A percentile compares a stretch with the other conserved stretches of the same genome.
phyloP scores from a whole-genome alignment of 179 eudicot species.

The Drosera spatulata region DNA sequence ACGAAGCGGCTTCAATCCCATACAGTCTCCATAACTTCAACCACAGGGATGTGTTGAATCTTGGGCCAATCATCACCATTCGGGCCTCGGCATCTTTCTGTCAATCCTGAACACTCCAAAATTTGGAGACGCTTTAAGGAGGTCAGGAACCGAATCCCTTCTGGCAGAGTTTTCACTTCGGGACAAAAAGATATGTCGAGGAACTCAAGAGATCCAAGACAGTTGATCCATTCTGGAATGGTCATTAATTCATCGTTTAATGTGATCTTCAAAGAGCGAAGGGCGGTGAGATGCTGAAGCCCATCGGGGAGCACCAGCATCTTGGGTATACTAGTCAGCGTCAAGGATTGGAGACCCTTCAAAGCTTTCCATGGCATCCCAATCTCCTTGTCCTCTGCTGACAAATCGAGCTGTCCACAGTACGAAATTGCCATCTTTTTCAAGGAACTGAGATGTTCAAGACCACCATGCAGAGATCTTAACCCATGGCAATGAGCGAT shows the following conservation, averaged over 20 bases:
- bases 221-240: constrained; percentile 15
- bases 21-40: not conserved
- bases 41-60: not conserved
- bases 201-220: constrained; percentile 17
- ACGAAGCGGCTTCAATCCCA: no score
- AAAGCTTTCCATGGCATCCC: constrained; percentile 16
- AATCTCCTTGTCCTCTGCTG: not conserved
- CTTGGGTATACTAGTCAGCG: not conserved
- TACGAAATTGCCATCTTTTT: not conserved
- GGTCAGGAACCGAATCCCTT: constrained; percentile 13
- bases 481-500: not conserved
- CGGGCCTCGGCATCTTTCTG: not conserved
- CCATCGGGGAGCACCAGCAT: constrained; percentile 6
- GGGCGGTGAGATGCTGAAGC: constrained; percentile 2
- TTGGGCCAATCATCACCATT: constrained; percentile 4
- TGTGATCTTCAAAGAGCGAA: not conserved
- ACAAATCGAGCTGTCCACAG: constrained; percentile 2
- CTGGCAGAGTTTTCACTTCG: constrained; percentile 6
- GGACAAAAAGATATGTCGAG: constrained; percentile 2
- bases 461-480: constrained; percentile 6
- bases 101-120: not conserved
- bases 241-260: not conserved
- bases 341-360: constrained; percentile 1
- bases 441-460: constrained; percentile 9
- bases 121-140: constrained; percentile 8